Evolutionary conservation across 257 asterid genomes (phyloP).

Genomic region (Ballota nigra): DNA sequence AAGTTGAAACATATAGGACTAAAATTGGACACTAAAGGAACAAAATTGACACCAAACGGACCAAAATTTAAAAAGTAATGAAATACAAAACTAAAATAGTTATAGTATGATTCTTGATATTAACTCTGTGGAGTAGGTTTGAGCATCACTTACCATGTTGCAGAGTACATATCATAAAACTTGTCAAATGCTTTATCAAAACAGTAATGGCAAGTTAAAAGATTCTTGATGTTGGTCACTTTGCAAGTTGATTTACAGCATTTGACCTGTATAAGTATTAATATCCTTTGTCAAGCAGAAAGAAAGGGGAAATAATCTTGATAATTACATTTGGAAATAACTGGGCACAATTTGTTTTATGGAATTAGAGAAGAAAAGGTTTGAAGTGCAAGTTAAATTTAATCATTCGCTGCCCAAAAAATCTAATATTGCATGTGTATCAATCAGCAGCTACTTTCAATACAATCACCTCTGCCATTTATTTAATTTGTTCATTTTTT

Average conservation of each 20-base stretch:
- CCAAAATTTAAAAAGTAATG: too few relatives aligned
- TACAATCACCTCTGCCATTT: not conserved
- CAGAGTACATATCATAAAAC: conserved; percentile 80
- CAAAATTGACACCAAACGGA: too few relatives aligned
- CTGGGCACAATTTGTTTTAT: not conserved
- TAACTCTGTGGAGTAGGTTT: not conserved
- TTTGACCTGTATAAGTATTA: conserved; percentile 54
- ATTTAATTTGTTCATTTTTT: not conserved
- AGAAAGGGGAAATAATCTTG: not conserved
- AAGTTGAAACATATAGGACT: too few relatives aligned
- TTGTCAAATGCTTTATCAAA: conserved; percentile 79
- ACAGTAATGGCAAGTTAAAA: conserved; percentile 77
- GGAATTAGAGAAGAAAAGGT: not conserved
- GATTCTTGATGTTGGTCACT: conserved; percentile 66
- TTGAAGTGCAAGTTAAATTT: not conserved
- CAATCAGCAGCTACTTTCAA: not conserved
- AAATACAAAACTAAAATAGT: too few relatives aligned
- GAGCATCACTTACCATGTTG: conserved; percentile 63
- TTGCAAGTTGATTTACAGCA: conserved; percentile 82
- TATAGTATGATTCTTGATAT: too few relatives aligned
- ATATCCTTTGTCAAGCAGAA: conserved; percentile 1
- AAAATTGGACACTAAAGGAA: too few relatives aligned
- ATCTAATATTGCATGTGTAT: not conserved
- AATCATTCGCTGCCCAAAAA: not conserved
- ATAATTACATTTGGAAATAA: not conserved